These are phyloP conservation scores for Hypoxylon crocopeplum DNA, from an alignment of 495 filamentous ascomycete species.

Conservation along the genomic window DNA sequence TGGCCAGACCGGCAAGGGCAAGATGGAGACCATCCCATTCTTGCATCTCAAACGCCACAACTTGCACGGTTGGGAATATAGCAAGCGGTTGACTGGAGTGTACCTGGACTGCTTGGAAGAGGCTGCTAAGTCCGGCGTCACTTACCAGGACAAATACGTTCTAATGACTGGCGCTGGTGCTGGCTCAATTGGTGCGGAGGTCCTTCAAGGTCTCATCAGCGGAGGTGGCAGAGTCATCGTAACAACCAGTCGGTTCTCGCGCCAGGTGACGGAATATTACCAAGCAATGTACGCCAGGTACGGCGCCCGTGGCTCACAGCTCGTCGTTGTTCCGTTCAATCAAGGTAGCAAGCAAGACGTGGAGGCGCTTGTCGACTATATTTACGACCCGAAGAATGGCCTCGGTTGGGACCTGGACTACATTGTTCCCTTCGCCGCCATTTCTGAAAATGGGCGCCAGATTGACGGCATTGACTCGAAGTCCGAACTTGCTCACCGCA, in stretches of 20 bases:
- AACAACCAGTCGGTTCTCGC: constrained; percentile 94
- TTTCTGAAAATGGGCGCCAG: constrained; percentile 96
- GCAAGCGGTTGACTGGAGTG: constrained; percentile 91
- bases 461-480: constrained; percentile 98
- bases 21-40: constrained; percentile 97
- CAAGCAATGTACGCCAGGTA: constrained; percentile 97
- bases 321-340: constrained; percentile 98
- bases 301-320: constrained; percentile 90
- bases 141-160: constrained; percentile 93
- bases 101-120: constrained; percentile 92
- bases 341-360: constrained; percentile 98
- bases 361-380: constrained; percentile 89
- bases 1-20: constrained; percentile 72
- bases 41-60: constrained; percentile 95
- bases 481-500: constrained; percentile 96
- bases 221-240: constrained; percentile 96
- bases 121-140: constrained; percentile 83
- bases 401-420: constrained; percentile 98
- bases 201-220: constrained; percentile 93
- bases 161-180: constrained; percentile 99
- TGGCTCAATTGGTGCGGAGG: constrained; percentile 98
- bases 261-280: constrained; percentile 98
- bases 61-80: constrained; percentile 97
- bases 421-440: constrained; percentile 95
- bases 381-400: constrained; percentile 96